Evolutionary conservation across 305 asterid genomes (phyloP).

Genomic region (Galium porrigens): DNA sequence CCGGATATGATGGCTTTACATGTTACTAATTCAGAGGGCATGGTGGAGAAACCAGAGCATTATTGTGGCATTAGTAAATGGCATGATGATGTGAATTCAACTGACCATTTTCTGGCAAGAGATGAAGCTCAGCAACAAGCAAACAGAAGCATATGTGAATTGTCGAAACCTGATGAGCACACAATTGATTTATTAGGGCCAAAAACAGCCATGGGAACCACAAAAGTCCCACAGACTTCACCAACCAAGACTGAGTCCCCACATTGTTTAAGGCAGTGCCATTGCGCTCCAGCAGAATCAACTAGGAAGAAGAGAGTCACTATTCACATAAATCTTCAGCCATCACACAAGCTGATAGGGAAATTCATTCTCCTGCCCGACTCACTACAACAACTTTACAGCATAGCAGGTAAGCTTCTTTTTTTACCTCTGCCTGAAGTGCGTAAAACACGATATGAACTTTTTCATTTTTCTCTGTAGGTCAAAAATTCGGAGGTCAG

Average conservation of each 20-base stretch:
- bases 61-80: conserved; percentile 14
- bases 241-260: conserved; percentile 16
- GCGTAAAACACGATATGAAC: background rate
- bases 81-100: conserved; percentile 17
- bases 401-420: conserved; percentile 41
- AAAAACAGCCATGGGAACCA: conserved; percentile 14
- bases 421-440: background rate
- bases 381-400: conserved; percentile 48
- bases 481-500: conserved; percentile 49
- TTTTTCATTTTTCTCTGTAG: conserved; percentile 31
- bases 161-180: conserved; percentile 25
- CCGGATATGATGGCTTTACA: conserved; percentile 12
- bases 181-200: conserved; percentile 20
- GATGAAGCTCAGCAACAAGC: conserved; percentile 24
- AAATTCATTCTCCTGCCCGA: conserved; percentile 67
- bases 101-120: conserved; percentile 31
- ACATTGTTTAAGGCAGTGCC: conserved; percentile 16
- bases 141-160: conserved; percentile 35
- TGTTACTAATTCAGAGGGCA: conserved; percentile 20
- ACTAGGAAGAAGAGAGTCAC: conserved; percentile 63
- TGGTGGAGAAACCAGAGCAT: conserved; percentile 18
- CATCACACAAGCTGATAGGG: conserved; percentile 25
- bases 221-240: conserved; percentile 10
- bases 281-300: conserved; percentile 17
- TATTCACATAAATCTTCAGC: conserved; percentile 30